Evolutionary conservation across 306 rosid genomes (phyloP), one percentile per base, ranked within the genome.

Genomic region (Vigna hirtella): DNA sequence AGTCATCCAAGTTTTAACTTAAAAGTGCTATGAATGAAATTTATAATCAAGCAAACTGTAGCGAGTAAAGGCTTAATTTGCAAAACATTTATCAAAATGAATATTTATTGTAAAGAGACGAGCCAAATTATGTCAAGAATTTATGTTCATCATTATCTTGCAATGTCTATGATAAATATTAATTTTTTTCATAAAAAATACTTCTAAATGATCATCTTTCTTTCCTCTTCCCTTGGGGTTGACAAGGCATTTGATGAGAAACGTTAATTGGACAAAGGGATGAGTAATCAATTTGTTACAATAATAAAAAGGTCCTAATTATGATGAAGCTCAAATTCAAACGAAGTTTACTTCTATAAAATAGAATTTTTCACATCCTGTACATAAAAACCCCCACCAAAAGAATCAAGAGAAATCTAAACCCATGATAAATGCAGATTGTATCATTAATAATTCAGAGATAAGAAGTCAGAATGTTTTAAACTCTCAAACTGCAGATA

Each of bases 1-100:
- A 64, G n/a, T 55, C 12, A 43, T 72, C 72, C 71, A 42, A 40
- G 67, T 43, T 79, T 63, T 30, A 72, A 52, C 62, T 48, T 79
- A 49, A 13, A 52, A 42, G 74, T 42, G 47, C 78, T 51, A 9
- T 14, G 51, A 64, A 55, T 64, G 17, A 61, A 58, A 20, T 34
- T 71, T 72, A 55, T 43, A 79, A 72, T 52, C 26, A 30, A 26
- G 67, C 49, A 40, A 62, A 53, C 38, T 40, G 14, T 36, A 22
- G 26, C 11, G 9, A 47, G n/a, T 11, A 57, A 47, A 59, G 59
- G 59, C 13, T 10, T 24, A 40, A 26, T 6, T 16, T 5, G 30
- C 6, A 66, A 42, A 16, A 28, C 13, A 4, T 26, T 59, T 59
- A 74, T 32, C 71, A 64, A 7, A 22, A 43, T 13, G 51, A 53